Base-by-base conservation (phyloP, 2,329 filamentous ascomycete species). In the Balansia obtecta region DNA sequence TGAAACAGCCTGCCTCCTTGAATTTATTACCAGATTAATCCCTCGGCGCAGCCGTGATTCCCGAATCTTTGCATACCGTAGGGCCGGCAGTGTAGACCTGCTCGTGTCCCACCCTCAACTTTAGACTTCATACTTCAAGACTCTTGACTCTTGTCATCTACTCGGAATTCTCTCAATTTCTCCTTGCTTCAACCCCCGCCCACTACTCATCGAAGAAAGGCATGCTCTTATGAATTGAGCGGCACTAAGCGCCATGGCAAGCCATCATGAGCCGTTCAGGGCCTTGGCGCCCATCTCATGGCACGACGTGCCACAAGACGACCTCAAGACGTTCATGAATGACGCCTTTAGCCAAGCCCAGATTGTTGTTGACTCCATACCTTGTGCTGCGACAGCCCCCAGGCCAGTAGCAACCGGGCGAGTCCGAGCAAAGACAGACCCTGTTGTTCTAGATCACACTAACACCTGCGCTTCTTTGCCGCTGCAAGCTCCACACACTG, bases 281-380 rank as follows among this genome's bases (percentile, higher is more conserved):
- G 70, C 71, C 37, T 72, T 86, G 39, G 70, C 71, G 34, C 77
- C 80, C 11, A 68, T 75, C 52, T 68, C 76, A 43, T 83, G 77
- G 74, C 63, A 71, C 34, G 65, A 67, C 56, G 56, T 71, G 48
- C 58, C 68, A 54, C 62, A 67, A 22, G 68, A 77, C 45, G 68
- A 74, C 52, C 72, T 83, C 40, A 67, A 72, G 18, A 58, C 68
- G 8, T 82, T 81, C 61, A 65, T 85, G 41, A 60, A 68, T 51
- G 68, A 73, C 41, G 79, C 85, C 52, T 86, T 91, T 63, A 69
- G 68, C 30, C 75, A 85, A 53, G 80, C 81, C 18, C 83, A 88
- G 59, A 71, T 83, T 16, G 77, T 94, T 50, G 71, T 86, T 58
- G 86, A 90, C 60, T 91, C 88, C 6, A 77, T 95, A 1, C 88